Base-by-base conservation (phyloP, 805 yeast genomes). In the Priceomyces medius region DNA sequence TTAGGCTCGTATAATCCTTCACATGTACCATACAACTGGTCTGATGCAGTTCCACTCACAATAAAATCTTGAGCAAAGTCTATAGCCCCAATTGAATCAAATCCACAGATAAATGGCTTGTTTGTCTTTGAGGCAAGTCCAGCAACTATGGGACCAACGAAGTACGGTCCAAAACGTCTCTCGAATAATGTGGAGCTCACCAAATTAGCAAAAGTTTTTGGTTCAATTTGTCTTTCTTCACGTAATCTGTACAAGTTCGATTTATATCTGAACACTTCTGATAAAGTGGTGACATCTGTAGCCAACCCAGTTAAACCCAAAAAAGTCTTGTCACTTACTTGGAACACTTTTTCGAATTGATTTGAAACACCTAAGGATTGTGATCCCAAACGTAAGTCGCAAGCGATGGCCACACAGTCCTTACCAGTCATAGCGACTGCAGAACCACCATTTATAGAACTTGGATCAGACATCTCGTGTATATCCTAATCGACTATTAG, bases 351-450 rank as follows among this genome's bases (percentile, higher is more conserved):
- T 59, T 93, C 97, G 64, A 93, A 95, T 57, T 89, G 84, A 64
- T 89, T 89, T 36, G 97, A 74, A 35, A 93, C 80, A 42, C 98
- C 97, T 18, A 93, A 73, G 5, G 96, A 87, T 64, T 93, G 99
- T 62, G 82, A 81, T 17, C 99, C 99, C 47, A 93, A 73, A 57
- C 98, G 83, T 59, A 93, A 73, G 68, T 93, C 99, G 55, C 93
- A 84, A 3, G 97, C 99, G 56, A 93, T 89, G 21, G 98, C 99
- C 42, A 93, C 90, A 74, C 99, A 93, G 54, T 89, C 97, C 61
- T 95, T 90, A 56, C 99, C 99, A 19, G 84, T 84, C 99, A 93
- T 93, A 50, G 99, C 99, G 24, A 95, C 95, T 39, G 96, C 96
- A 49, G 96, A 78, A 68, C 99, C 99, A 69, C 97, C 88, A 60